These are phyloP conservation scores for Kurtzmaniella quercitrusa DNA, from an alignment of 1,139 yeast species.

Conservation along the genomic window DNA sequence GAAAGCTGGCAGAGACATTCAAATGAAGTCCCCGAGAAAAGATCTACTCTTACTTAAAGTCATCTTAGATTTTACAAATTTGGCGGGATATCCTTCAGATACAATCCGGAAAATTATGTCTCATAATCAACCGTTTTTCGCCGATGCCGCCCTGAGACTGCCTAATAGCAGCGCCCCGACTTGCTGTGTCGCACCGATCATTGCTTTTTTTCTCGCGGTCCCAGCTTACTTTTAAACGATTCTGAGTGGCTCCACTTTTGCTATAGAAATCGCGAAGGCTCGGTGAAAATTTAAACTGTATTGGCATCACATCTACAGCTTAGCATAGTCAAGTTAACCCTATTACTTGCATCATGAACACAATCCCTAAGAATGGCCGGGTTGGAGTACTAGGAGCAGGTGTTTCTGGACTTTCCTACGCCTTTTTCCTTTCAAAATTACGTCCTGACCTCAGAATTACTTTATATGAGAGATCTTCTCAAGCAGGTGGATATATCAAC, in stretches of 20 bases:
- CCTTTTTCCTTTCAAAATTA: conserved; percentile 64
- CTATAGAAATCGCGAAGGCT: neutral
- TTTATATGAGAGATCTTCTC: conserved; percentile 50
- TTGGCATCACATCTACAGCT: neutral
- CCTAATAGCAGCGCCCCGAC: neutral
- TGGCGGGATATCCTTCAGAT: no score
- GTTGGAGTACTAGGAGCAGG: conserved; percentile 85
- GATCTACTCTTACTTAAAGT: no score
- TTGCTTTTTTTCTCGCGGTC: neutral
- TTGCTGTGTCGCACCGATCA: neutral
- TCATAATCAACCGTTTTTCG: neutral
- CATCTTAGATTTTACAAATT: no score
- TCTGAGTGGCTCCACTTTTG: neutral
- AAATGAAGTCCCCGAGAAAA: no score
- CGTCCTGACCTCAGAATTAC: conserved; percentile 70
- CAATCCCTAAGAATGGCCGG: conserved; percentile 27
- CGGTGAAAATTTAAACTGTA: neutral
- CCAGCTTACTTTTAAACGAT: neutral
- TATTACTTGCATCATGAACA: neutral
- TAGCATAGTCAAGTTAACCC: neutral
- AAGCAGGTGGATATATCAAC: conserved; percentile 80
- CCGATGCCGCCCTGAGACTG: neutral
- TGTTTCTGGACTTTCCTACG: conserved; percentile 75
- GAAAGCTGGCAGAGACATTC: no score
- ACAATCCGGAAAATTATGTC: neutral